Base-by-base conservation (phyloP, 1,284 basidiomycete species). In the Fomitopsis palustris region DNA sequence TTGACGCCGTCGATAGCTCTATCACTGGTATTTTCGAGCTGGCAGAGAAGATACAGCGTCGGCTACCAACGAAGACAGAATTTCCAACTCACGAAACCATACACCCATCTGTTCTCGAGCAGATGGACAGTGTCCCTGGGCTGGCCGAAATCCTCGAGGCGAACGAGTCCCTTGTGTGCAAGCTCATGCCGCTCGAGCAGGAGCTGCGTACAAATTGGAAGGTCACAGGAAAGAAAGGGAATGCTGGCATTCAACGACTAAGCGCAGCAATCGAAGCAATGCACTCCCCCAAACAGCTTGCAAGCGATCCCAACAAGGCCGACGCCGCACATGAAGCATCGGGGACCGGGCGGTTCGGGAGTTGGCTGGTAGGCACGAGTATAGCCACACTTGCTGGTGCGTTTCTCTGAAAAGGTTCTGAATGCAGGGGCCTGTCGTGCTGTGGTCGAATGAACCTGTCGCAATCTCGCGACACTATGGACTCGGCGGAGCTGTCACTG, bases 51-150 rank as follows among this genome's bases (percentile, higher is more conserved):
- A 74, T 78, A 17, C 74, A 78, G 53, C 80, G 87, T 16, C 67
- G 71, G 29, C 66, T 85, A n/a, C 86, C 87, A 2, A 77, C 72
- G 0, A 53, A 67, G 7, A 71, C 71, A 0, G 70, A 83, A 60
- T 66, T 78, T n/a, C 61, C 77, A 6, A 87, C 87, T 0, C 77
- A 83, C 53, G 87, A 90, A 70, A 77, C 68, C 0, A 81, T 88
- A 38, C 87, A 89, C 63, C 71, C 81, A 1, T 88, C 87, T 6
- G 83, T 85, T 3, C 67, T 82, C 35, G 65, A 77, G 38, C 87
- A 86, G 63, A 66, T 63, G 6, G 62, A 67, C 6, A 57, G 78
- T 5, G 65, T 73, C 39, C 73, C 77, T 1, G 66, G 70, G 21
- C 65, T 87, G 19, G 64, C 63, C 9, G 62, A 70, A 9, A 70